Evolutionary conservation across 2,329 filamentous ascomycete species (phyloP).

Genomic region (Rhinocladiella similis): DNA sequence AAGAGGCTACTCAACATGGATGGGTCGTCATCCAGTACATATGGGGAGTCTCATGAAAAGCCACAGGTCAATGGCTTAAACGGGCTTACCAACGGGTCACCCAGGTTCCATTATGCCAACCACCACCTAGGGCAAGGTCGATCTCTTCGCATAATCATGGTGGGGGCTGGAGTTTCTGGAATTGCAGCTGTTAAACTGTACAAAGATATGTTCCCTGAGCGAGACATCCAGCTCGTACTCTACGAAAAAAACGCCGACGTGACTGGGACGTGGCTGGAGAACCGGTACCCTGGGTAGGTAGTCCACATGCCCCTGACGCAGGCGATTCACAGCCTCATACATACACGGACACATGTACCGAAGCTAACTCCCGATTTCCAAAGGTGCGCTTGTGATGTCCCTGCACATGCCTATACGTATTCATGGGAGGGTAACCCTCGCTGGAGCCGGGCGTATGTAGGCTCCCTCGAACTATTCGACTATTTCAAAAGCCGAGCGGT

Average conservation of each 20-base stretch:
- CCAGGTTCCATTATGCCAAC: neutral
- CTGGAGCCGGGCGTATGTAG: constrained; percentile 43
- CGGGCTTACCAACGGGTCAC: too few relatives aligned
- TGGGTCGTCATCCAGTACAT: too few relatives aligned
- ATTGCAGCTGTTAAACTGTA: constrained; percentile 12
- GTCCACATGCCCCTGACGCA: neutral
- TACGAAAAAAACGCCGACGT: too few relatives aligned
- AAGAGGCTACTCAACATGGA: too few relatives aligned
- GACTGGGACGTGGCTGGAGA: constrained; percentile 16
- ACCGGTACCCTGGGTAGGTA: constrained; percentile 35
- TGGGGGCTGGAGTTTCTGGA: constrained; percentile 12
- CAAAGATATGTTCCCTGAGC: constrained; percentile 2
- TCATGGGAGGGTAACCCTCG: constrained; percentile 48
- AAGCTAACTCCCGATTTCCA: too few relatives aligned
- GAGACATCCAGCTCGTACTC: neutral
- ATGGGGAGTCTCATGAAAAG: too few relatives aligned
- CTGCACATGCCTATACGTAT: constrained; percentile 51
- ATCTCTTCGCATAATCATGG: constrained; percentile 7
- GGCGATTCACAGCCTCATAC: too few relatives aligned
- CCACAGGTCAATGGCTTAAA: too few relatives aligned
- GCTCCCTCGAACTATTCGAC: constrained; percentile 42
- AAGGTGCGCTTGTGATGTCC: constrained; percentile 48
- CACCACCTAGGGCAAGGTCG: neutral
- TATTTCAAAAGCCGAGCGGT: constrained; percentile 41
- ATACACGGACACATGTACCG: too few relatives aligned